phyloP scores from a whole-genome alignment of 2,329 filamentous ascomycete genomes.

The Lanzia echinophila region DNA sequence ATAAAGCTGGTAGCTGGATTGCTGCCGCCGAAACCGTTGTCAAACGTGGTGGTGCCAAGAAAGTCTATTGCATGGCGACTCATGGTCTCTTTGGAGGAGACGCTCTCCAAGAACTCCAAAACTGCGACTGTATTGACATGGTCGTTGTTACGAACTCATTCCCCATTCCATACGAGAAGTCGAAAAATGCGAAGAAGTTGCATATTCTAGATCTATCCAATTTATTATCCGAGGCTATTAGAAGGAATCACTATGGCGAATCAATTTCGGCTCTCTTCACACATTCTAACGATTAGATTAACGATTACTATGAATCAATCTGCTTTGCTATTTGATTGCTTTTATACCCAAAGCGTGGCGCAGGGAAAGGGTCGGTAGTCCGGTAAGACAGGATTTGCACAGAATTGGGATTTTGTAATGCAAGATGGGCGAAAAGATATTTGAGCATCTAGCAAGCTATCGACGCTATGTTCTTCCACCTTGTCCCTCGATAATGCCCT shows the following conservation, averaged over 20 bases:
- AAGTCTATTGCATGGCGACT: constrained; percentile 95
- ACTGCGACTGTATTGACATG: constrained; percentile 86
- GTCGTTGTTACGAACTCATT: constrained; percentile 98
- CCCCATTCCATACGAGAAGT: constrained; percentile 72
- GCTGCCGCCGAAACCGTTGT: constrained; percentile 94
- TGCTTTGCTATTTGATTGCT: constrained; percentile 14
- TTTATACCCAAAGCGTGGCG: constrained; percentile 24
- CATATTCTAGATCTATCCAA: constrained; percentile 84
- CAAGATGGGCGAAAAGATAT: constrained; percentile 1
- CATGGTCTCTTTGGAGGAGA: constrained; percentile 92
- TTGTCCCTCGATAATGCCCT: background rate
- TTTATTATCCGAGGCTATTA: constrained; percentile 83
- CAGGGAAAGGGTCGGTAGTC: constrained; percentile 9
- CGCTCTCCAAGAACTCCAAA: constrained; percentile 81
- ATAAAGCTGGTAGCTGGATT: constrained; percentile 95
- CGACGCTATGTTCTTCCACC: background rate
- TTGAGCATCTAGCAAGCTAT: background rate
- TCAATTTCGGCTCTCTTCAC: constrained; percentile 45
- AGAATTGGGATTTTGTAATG: constrained; percentile 12
- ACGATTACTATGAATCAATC: constrained; percentile 41
- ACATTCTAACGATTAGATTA: constrained; percentile 22
- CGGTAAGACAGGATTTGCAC: background rate
- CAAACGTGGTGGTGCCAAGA: constrained; percentile 84
- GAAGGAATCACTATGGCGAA: constrained; percentile 94
- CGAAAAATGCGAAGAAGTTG: constrained; percentile 69